Evolutionary conservation across 2,329 filamentous ascomycete genomes (phyloP).

Genomic region (Aquanectria penicillioides): DNA sequence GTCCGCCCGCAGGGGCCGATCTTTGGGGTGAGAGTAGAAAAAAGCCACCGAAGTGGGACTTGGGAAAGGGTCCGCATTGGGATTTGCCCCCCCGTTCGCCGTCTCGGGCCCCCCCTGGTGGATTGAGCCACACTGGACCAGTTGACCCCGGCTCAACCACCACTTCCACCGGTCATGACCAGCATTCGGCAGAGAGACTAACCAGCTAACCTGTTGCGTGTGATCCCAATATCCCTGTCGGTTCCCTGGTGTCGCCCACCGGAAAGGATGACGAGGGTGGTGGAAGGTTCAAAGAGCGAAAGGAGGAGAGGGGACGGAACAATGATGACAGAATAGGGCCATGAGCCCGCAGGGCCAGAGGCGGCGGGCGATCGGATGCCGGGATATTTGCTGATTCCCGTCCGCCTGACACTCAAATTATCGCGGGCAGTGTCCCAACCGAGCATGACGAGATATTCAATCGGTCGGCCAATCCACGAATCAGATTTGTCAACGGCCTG

Average conservation of each 20-base stretch:
- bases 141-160: conserved; percentile 9
- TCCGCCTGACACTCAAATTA: too few species aligned
- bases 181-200: conserved; percentile 8
- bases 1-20: conserved; percentile 6
- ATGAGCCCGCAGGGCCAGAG: too few species aligned
- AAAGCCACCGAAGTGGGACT: too few species aligned
- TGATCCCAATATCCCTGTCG: conserved; percentile 5
- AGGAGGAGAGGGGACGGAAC: conserved; percentile 4
- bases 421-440: too few species aligned
- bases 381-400: not conserved
- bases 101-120: conserved; percentile 3
- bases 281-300: not conserved
- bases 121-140: conserved; percentile 11
- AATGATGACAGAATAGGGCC: too few species aligned
- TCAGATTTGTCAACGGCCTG: not conserved
- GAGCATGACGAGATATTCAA: not conserved
- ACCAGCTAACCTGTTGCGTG: conserved; percentile 10
- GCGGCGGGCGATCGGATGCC: too few species aligned
- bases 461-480: conserved; percentile 1
- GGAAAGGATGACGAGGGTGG: not conserved
- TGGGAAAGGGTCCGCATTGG: conserved; percentile 5
- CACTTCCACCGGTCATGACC: conserved; percentile 13
- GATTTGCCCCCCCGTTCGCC: conserved; percentile 5
- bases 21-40: too few species aligned
- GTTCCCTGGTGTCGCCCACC: conserved; percentile 1